A percentile compares a stretch with the other conserved stretches of the same genome.
Conservation (phyloP, 768 basidiomycete species). For the Lactarius indigo region DNA sequence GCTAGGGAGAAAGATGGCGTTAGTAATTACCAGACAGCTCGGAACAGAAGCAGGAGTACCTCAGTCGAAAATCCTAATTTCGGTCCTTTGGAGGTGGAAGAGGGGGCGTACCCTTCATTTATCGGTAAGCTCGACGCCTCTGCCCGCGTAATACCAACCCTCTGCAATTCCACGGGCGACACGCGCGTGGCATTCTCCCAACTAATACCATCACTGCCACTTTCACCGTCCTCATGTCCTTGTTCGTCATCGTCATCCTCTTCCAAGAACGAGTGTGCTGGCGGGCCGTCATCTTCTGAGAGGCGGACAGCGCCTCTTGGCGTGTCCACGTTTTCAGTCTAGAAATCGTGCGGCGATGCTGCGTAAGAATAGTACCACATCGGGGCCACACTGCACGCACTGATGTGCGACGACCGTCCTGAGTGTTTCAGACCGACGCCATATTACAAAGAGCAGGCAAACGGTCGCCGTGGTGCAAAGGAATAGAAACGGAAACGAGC, state of each 20-base stretch:
- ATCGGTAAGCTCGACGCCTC: neutral
- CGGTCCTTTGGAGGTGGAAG: slow-evolving; percentile 10
- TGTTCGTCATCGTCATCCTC: slow-evolving; percentile 48
- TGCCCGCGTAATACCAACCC: neutral
- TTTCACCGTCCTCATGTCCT: slow-evolving; percentile 35
- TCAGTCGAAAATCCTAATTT: neutral
- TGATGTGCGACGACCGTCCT: slow-evolving; percentile 56
- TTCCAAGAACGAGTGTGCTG: slow-evolving; percentile 55
- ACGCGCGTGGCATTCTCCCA: neutral
- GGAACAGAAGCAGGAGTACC: neutral
- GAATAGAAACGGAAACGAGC: slow-evolving; percentile 49
- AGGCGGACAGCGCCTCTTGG: slow-evolving; percentile 57
- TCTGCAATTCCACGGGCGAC: slow-evolving; percentile 1
- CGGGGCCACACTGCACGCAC: slow-evolving; percentile 34
- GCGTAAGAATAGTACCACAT: neutral
- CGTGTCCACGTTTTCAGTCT: slow-evolving; percentile 56
- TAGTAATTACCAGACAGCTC: neutral
- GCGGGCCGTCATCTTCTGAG: slow-evolving; percentile 64
- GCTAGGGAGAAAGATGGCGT: neutral
- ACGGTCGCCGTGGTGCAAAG: slow-evolving; percentile 54
- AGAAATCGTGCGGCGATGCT: neutral
- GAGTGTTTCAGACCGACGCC: slow-evolving; percentile 53
- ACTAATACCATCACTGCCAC: slow-evolving; percentile 35
- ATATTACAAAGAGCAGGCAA: slow-evolving; percentile 55
- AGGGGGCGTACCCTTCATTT: neutral